A percentile compares a stretch with the other conserved stretches of the same genome.
These are phyloP conservation scores for Coffea eugenioides DNA, from an alignment of 257 asterid genomes.

Conservation along the genomic window DNA sequence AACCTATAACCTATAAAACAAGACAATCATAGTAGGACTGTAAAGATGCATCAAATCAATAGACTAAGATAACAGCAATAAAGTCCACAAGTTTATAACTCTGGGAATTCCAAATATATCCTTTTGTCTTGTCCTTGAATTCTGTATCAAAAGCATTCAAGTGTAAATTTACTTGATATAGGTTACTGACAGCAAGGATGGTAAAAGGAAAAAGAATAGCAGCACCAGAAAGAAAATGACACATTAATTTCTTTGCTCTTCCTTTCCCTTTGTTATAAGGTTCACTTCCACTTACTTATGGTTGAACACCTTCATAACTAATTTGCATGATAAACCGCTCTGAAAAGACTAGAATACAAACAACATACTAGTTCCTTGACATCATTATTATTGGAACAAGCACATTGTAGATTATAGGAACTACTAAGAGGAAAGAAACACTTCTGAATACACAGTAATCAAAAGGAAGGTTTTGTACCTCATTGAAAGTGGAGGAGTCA, in stretches of 20 bases:
- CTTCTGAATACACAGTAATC: neutral
- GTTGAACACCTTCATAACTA: neutral
- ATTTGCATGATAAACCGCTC: neutral
- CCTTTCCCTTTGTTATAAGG: neutral
- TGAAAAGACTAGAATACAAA: neutral
- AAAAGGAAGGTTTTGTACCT: slow-evolving; percentile 40
- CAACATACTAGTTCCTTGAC: neutral
- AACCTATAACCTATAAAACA: too few species aligned
- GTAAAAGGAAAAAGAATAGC: neutral
- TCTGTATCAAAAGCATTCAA: too few species aligned
- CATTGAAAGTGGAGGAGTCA: slow-evolving; percentile 88
- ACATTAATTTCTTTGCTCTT: neutral
- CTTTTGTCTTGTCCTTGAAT: too few species aligned
- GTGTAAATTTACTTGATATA: neutral
- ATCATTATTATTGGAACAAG: neutral
- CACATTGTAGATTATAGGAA: neutral
- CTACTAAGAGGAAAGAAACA: neutral
- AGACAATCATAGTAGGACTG: too few species aligned
- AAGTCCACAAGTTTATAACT: too few species aligned
- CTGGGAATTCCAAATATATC: too few species aligned
- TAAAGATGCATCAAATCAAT: too few species aligned
- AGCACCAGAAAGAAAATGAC: neutral
- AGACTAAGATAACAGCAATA: too few species aligned
- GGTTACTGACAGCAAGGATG: neutral
- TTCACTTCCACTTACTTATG: neutral